Evolutionary conservation across 108 stramenopile genomes (phyloP).

Genomic region (Chaetoceros tenuissimus): DNA sequence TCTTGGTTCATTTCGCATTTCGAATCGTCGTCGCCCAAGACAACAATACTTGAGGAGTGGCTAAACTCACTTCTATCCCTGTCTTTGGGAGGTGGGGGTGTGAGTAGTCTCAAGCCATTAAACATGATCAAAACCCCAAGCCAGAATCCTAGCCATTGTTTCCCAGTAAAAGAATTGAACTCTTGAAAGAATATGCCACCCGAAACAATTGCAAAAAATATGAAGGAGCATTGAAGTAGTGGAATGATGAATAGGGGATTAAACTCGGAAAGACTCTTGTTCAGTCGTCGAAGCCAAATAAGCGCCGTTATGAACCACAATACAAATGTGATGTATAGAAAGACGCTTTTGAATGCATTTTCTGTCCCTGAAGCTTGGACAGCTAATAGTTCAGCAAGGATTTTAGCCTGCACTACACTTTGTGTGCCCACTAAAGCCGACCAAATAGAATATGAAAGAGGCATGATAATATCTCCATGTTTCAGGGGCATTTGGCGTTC

Average conservation of each 20-base stretch:
- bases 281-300: constrained; percentile 57
- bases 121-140: constrained; percentile 38
- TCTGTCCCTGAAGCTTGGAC: constrained; percentile 27
- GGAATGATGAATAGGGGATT: constrained; percentile 76
- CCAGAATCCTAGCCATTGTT: constrained; percentile 36
- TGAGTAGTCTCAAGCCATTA: constrained; percentile 31
- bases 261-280: constrained; percentile 41
- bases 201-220: constrained; percentile 53
- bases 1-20: no score
- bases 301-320: constrained; percentile 33
- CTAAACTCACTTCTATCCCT: no score
- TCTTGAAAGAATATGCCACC: constrained; percentile 69
- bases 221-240: constrained; percentile 59
- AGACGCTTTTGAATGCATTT: constrained; percentile 33
- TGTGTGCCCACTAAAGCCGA: constrained; percentile 61
- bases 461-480: constrained; percentile 27
- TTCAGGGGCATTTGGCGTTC: constrained; percentile 7
- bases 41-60: no score
- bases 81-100: constrained; percentile 36
- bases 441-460: constrained; percentile 45
- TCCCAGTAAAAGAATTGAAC: constrained; percentile 24
- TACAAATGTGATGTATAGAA: constrained; percentile 52
- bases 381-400: constrained; percentile 43
- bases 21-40: no score
- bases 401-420: constrained; percentile 56